Evolutionary conservation across 306 rosid species (phyloP), one percentile per base, ranked within the genome.

Genomic region (Medicago arabica): DNA sequence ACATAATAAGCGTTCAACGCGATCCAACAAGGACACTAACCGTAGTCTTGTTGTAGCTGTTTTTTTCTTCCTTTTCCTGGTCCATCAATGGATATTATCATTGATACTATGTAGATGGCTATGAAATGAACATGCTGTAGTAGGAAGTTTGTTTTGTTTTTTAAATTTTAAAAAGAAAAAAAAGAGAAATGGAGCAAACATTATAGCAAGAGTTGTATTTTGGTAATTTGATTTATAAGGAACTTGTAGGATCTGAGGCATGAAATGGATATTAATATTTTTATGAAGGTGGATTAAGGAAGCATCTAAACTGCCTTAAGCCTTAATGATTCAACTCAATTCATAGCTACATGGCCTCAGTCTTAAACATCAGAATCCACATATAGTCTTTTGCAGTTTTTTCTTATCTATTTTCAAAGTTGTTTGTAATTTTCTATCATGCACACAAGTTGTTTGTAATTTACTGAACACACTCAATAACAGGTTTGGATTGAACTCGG

Each of bases 401-500:
- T 50, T 50, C 19, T 50, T 50, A n/a, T 4, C n/a, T 47, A 14
- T 4, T 16, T 31, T 66, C 8, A 6, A n/a, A 16, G 0, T 12
- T 69, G 50, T 28, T 55, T 1, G 28, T 23, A 23, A 23, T 79
- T 77, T 46, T 63, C 46, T 81, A 15, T 72, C 47, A 14, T 72
- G 70, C 39, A 21, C 16, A 31, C 2, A 40, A 40, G 40, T 73
- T 21, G 23, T 21, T 21, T 1, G 28, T 23, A 23, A 23, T 79
- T 77, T 46, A 63, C 72, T 72, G 15, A 71, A 64, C 77, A 58
- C 75, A 67, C 71, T 82, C 55, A 53, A n/a, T 75, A 46, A 19
- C 68, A 85, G 89, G 86, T 85, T 76, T 82, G 84, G 78, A 49
- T 78, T 76, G 81, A 75, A 72, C 62, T 63, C 83, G 13, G 89